Evolutionary conservation across 2,329 filamentous ascomycete species (phyloP), one percentile per base, ranked within the genome.

Genomic region (Sordariomycetes sp.): DNA sequence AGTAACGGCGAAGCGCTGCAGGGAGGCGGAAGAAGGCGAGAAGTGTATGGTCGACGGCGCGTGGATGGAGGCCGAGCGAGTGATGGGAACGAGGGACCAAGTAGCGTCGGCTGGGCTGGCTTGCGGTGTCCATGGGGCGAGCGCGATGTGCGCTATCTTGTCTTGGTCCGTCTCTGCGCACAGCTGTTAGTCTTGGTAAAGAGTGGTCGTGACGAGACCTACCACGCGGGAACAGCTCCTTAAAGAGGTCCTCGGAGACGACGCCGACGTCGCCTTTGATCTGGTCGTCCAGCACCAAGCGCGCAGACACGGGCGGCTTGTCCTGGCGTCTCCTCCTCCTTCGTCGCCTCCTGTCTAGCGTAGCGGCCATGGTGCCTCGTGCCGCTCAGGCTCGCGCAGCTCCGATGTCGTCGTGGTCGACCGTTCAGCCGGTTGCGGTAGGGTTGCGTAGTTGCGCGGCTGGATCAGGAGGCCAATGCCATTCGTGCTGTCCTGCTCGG

Each of bases 41-140:
- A 90, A 82, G 40, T 88, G 79, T 25, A 95, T 70, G 2, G 85
- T 93, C 5, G 83, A 86, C 42, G 82, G 75, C 14, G 84, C 73
- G 28, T 87, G 68, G 8, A 73, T 70, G 28, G 75, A 67, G 27
- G 78, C 66, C 24, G 78, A 78, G 42, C 68, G 65, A 16, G 69
- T 68, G 39, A 94, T 75, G 2, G 90, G 85, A 21, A 96, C 73
- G 32, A 96, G 74, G 7, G 86, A 86, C 92, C 92, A 98, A 30
- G 73, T 70, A 14, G 77, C 73, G 38, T 78, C 75, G 50, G 82
- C 67, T 15, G 72, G 59, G 6, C 60, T 63, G 23, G 66, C 55
- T 35, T 61, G 66, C 10, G 84, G 80, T 2, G 72, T 63, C 81
- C 82, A 87, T 4, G 82, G 82, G 30, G 82, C 76, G 43, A 88